Evolutionary conservation across 108 stramenopile species (phyloP).

Genomic region (Tribonema minus): DNA sequence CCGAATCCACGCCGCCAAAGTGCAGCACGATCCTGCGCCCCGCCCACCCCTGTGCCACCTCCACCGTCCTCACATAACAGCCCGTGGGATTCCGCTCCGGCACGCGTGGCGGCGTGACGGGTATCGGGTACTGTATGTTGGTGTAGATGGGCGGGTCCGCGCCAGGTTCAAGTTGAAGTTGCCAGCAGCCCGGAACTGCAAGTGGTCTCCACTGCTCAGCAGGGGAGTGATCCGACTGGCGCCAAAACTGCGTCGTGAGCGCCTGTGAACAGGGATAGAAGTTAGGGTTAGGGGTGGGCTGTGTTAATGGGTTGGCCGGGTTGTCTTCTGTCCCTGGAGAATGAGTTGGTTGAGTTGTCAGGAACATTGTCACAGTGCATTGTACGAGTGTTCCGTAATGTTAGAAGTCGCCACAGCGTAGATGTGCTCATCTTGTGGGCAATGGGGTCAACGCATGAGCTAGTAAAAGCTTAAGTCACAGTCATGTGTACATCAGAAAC

Average conservation of each 20-base stretch:
- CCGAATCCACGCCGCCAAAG: conserved; percentile 32
- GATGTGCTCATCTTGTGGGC: too few species aligned
- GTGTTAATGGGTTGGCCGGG: too few species aligned
- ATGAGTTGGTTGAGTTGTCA: not conserved
- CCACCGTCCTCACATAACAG: conserved; percentile 35
- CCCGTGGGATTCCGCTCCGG: conserved; percentile 36
- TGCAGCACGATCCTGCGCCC: conserved; percentile 16
- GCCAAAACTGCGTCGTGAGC: not conserved
- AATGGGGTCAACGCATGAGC: too few species aligned
- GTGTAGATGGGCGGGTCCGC: conserved; percentile 47
- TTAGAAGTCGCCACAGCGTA: too few species aligned
- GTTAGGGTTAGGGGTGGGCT: too few species aligned
- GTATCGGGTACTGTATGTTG: conserved; percentile 48
- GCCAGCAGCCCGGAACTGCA: conserved; percentile 42
- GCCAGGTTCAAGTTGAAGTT: conserved; percentile 22
- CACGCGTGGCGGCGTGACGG: conserved; percentile 32
- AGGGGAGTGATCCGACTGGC: not conserved
- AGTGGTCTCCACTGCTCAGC: conserved; percentile 5
- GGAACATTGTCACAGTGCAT: not conserved
- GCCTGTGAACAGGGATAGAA: too few species aligned
- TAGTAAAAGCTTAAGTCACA: not conserved
- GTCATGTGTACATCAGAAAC: not conserved
- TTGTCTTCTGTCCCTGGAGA: not conserved
- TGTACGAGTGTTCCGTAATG: too few species aligned
- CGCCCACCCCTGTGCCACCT: conserved; percentile 5